These are phyloP conservation scores for Corymbia maculata DNA, from an alignment of 345 rosid genomes.

Conservation along the genomic window DNA sequence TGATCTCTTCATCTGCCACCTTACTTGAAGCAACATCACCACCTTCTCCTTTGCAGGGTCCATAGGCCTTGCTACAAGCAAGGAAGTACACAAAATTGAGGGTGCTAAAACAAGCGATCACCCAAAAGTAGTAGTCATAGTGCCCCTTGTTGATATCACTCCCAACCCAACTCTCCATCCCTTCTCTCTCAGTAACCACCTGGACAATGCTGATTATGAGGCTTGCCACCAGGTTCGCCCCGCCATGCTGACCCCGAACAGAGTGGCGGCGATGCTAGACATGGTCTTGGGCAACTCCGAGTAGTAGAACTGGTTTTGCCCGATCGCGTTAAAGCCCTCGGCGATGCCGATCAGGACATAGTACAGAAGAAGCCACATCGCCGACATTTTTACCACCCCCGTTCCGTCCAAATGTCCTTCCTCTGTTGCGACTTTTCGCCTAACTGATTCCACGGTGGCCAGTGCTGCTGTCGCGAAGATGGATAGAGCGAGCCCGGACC, in stretches of 20 bases:
- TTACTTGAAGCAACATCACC: not conserved
- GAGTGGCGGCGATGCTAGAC: slow-evolving; percentile 61
- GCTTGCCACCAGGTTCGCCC: slow-evolving; percentile 55
- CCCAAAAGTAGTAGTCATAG: slow-evolving; percentile 73
- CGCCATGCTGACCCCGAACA: slow-evolving; percentile 51
- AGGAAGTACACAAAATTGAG: slow-evolving; percentile 50
- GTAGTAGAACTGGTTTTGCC: slow-evolving; percentile 70
- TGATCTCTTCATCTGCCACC: not conserved
- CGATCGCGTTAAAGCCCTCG: slow-evolving; percentile 59
- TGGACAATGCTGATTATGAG: slow-evolving; percentile 30
- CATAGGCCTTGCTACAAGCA: slow-evolving; percentile 67
- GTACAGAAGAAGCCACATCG: slow-evolving; percentile 67
- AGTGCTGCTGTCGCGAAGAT: slow-evolving; percentile 39
- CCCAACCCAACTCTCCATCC: slow-evolving; percentile 64
- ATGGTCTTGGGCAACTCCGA: slow-evolving; percentile 68
- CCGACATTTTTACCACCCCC: slow-evolving; percentile 30
- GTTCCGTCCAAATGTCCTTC: slow-evolving; percentile 16
- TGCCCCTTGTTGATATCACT: slow-evolving; percentile 60
- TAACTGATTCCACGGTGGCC: slow-evolving; percentile 39
- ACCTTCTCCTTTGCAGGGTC: slow-evolving; percentile 23
- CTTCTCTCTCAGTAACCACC: slow-evolving; percentile 29
- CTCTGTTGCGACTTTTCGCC: slow-evolving; percentile 21
- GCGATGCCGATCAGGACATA: slow-evolving; percentile 51
- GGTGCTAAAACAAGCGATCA: slow-evolving; percentile 40
- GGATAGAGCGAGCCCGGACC: slow-evolving; percentile 43